Percentiles rank a stretch among this genome's conserved stretches.
Conservation (phyloP, 1,284 basidiomycete species). For the Leccinum proximum region DNA sequence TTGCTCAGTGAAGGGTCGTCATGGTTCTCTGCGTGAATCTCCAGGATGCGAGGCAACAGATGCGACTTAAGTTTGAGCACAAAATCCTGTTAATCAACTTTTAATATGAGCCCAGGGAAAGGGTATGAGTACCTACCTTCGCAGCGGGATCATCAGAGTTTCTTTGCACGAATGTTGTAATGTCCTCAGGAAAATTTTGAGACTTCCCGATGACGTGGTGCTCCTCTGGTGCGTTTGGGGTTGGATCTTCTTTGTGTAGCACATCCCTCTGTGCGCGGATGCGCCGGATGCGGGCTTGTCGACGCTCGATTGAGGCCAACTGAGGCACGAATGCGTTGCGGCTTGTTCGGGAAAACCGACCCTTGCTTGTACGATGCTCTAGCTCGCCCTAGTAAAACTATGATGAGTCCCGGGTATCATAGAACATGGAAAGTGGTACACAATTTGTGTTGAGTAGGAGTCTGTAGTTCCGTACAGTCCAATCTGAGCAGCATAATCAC, state of each 20-base stretch:
- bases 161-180: constrained; percentile 14
- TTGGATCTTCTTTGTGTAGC: background rate
- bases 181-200: constrained; percentile 11
- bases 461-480: background rate
- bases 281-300: constrained; percentile 5
- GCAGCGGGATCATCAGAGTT: background rate
- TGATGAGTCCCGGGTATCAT: background rate
- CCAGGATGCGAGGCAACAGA: background rate
- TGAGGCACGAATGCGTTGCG: constrained; percentile 9
- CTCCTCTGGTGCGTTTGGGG: background rate
- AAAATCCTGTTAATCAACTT: background rate
- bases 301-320: constrained; percentile 6
- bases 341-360: constrained; percentile 5
- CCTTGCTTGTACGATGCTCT: constrained; percentile 8
- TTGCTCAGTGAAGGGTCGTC: background rate
- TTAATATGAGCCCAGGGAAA: background rate
- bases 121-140: background rate
- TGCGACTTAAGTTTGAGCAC: background rate
- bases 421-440: background rate
- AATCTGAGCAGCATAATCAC: background rate
- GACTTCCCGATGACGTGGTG: constrained; percentile 18
- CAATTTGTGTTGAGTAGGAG: background rate
- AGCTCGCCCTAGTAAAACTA: constrained; percentile 6
- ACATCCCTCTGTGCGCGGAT: background rate
- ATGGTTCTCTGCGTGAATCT: background rate